Percentiles rank a stretch among this genome's conserved stretches.
phyloP scores from a whole-genome alignment of 352 stramenopile species.

The Phytophthora citrophthora region DNA sequence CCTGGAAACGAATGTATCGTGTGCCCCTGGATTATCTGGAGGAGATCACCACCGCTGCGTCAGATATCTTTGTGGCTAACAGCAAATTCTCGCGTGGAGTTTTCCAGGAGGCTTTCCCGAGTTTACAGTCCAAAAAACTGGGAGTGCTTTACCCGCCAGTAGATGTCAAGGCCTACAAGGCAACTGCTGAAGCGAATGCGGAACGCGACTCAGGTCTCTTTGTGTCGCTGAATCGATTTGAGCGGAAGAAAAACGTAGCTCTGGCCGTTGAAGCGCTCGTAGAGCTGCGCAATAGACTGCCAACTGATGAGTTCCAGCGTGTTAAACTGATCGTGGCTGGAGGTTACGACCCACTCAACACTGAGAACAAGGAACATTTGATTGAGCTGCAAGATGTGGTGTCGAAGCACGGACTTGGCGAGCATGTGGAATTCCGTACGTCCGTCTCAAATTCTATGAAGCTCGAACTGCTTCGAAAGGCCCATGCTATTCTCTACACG shows the following conservation, averaged over 20 bases:
- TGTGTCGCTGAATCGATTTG: slow-evolving; percentile 98
- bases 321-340: slow-evolving; percentile 94
- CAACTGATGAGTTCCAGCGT: slow-evolving; percentile 44
- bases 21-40: slow-evolving; percentile 93
- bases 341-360: slow-evolving; percentile 95
- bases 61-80: slow-evolving; percentile 97
- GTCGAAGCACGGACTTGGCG: slow-evolving; percentile 45
- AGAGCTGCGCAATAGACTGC: slow-evolving; percentile 51
- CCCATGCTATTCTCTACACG: slow-evolving; percentile 95
- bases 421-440: slow-evolving; percentile 88
- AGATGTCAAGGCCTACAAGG: slow-evolving; percentile 78
- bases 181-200: slow-evolving; percentile 32
- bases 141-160: slow-evolving; percentile 96
- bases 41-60: slow-evolving; percentile 91
- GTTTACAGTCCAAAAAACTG: slow-evolving; percentile 57
- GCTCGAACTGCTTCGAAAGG: slow-evolving; percentile 82
- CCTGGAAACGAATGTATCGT: slow-evolving; percentile 91
- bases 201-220: slow-evolving; percentile 72
- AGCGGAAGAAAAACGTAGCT: slow-evolving; percentile 98
- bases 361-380: slow-evolving; percentile 97
- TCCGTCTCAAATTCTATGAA: slow-evolving; percentile 91
- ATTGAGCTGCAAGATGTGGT: slow-evolving; percentile 89
- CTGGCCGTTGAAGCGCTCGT: slow-evolving; percentile 88
- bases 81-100: slow-evolving; percentile 94
- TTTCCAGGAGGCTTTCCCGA: slow-evolving; percentile 91